Base-by-base conservation (phyloP, 164 flowering plant species). In the Nymphaea thermarum region DNA sequence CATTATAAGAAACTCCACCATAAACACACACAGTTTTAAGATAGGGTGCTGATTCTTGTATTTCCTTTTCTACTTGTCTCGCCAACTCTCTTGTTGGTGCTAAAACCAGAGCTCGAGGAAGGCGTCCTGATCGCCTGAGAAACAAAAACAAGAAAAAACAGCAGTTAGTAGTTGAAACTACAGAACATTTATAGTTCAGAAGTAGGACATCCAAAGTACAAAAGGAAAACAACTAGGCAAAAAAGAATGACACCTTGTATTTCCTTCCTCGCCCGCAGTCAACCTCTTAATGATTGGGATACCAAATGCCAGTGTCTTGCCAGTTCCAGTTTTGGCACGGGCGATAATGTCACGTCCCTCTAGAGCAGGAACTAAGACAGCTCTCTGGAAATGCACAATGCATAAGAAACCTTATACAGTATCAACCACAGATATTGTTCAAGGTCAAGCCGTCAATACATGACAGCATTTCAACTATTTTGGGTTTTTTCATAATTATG, bases 241-340 rank as follows among this genome's bases (percentile, higher is more conserved):
- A 42, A 63, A 43, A 43, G 10, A 61, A 45, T 6, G 3, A 16
- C 78, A 91, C 98, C 97, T 84, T 53, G 70, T 69, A 70, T 78
- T 76, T 72, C 74, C 78, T 57, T 78, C 82, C 55, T 77, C 84
- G 61, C 71, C 85, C 63, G 74, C 82, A 47, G 85, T 84, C 17
- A 94, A 82, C 4, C 84, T 81, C 74, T 91, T 91, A 43, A 94
- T 74, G 18, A 94, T 85, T 53, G 99, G 99, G 67, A 91, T 91
- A 43, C 98, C 98, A 77, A 94, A 94, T 14, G 99, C 99, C 71
- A 94, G 71, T 8, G 99, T 94, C 80, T 94, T 94, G 55, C 99
- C 99, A 10, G 99, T 94, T 71, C 99, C 99, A 8, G 99, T 94
- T 80, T 94, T 94, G 62, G 99, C 99, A 69, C 99, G 96, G 51